Percentiles rank a stretch among this genome's conserved stretches.
These are phyloP conservation scores for Psilocybe azurescens DNA, from an alignment of 768 basidiomycete genomes.

Conservation along the genomic window DNA sequence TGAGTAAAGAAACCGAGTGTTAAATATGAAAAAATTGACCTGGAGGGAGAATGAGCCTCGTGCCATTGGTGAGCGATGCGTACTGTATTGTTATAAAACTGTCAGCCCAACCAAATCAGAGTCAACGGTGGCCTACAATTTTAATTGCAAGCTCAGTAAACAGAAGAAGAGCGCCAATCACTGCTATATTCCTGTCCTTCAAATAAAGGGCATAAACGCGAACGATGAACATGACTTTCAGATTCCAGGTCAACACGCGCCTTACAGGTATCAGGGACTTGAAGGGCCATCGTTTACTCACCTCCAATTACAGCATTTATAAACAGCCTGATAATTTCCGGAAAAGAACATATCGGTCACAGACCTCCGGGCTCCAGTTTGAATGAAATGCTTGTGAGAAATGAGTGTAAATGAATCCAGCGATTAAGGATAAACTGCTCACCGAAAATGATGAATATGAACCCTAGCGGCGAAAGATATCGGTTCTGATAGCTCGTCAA, in stretches of 20 bases:
- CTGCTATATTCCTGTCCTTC: neutral
- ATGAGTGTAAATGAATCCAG: neutral
- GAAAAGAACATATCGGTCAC: slow-evolving; percentile 7
- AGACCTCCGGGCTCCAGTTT: slow-evolving; percentile 7
- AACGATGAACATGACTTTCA: slow-evolving; percentile 10
- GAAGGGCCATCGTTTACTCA: neutral
- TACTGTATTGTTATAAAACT: neutral
- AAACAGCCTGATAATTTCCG: slow-evolving; percentile 7
- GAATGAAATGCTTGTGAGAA: slow-evolving; percentile 9
- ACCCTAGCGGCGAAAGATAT: slow-evolving; percentile 13
- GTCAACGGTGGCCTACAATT: slow-evolving; percentile 1
- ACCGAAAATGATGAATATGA: slow-evolving; percentile 7
- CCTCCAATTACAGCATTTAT: slow-evolving; percentile 8
- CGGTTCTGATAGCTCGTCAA: slow-evolving; percentile 2
- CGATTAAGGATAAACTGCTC: neutral
- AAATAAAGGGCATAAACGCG: slow-evolving; percentile 9
- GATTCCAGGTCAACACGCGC: neutral
- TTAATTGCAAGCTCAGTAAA: slow-evolving; percentile 2
- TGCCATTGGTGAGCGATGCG: slow-evolving; percentile 1
- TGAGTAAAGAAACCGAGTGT: too few species aligned
- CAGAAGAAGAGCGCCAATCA: neutral
- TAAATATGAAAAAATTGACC: neutral
- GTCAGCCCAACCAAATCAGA: neutral
- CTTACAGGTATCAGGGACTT: neutral
- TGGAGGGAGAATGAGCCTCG: neutral